phyloP scores from a whole-genome alignment of 2,329 filamentous ascomycete species.

The Metarhizium robertsii region DNA sequence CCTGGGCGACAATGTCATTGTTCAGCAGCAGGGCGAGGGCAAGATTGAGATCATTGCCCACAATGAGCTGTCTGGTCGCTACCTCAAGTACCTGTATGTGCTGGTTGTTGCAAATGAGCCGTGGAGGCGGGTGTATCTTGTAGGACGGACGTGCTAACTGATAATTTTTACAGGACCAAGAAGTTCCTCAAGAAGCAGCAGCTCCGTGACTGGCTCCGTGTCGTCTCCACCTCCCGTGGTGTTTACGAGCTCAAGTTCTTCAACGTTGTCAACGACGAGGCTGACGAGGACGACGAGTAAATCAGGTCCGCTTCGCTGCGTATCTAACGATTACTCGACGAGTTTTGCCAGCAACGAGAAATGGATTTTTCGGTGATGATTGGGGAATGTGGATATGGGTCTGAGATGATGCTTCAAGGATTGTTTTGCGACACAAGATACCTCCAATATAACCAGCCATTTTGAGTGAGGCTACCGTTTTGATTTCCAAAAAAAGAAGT shows the following conservation, averaged over 20 bases:
- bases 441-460: conserved; percentile 17
- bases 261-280: conserved; percentile 99
- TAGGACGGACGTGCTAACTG: not conserved
- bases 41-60: conserved; percentile 97
- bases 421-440: not conserved
- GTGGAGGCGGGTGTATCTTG: too few relatives aligned
- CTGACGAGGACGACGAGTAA: conserved; percentile 98
- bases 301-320: conserved; percentile 21
- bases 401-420: not conserved
- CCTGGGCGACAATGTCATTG: conserved; percentile 86
- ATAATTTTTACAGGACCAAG: conserved; percentile 66
- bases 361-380: not conserved
- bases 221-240: conserved; percentile 95
- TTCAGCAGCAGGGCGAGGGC: conserved; percentile 86
- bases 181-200: conserved; percentile 99
- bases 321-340: conserved; percentile 3
- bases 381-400: not conserved
- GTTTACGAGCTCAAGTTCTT: conserved; percentile 99
- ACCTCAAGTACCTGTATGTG: conserved; percentile 98
- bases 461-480: conserved; percentile 6
- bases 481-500: not conserved
- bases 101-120: too few relatives aligned
- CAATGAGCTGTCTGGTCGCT: conserved; percentile 96
- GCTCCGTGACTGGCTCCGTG: conserved; percentile 99
- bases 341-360: not conserved